Base-by-base conservation (phyloP, 129 eudicot species). In the Artemisia tridentata region DNA sequence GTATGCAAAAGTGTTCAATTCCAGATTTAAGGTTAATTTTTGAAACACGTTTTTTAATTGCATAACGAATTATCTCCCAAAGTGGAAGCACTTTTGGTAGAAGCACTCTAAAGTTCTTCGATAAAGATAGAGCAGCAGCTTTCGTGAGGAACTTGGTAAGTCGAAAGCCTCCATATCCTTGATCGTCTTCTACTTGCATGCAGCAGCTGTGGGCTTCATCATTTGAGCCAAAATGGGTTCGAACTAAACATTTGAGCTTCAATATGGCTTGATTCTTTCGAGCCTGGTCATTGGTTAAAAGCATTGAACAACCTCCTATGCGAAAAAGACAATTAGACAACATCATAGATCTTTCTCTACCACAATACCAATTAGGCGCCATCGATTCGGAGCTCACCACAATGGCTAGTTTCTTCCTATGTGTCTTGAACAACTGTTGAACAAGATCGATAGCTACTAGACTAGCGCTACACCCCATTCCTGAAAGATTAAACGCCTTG, bases 391-490 rank as follows among this genome's bases (percentile, higher is more conserved):
- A 18, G 48, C 78, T 84, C 6, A 84, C 62, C 7, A 84, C 80
- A 18, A 84, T 65, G 0, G 88, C 88, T 7, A 77, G 52, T 23
- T 67, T 56, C 64, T 84, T 73, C 50, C 48, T 65, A 34, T 77
- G 79, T 27, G 80, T 13, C 46, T 80, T 84, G 78, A 84, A 84
- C 72, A 84, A 5, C 64, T 77, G 75, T 41, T 70, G 83, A 10
- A 84, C 80, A 14, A 84, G 73, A 66, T 71, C 70, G 5, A 84
- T 65, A 7, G 88, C 68, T 5, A 84, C 60, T 55, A 80, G 45
- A 55, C 79, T 80, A 27, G 83, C 85, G 16, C 88, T 84, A n/a
- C 88, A 84, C 1, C 85, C 88, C 88, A 84, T 84, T 10, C 88
- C 88, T 0, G 81, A 41, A 5, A 84, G 63, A 61, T 80, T 77